Percentiles rank a stretch among this genome's conserved stretches.
Conservation (phyloP, 2,329 filamentous ascomycete genomes). For the Fusarium beomiforme region DNA sequence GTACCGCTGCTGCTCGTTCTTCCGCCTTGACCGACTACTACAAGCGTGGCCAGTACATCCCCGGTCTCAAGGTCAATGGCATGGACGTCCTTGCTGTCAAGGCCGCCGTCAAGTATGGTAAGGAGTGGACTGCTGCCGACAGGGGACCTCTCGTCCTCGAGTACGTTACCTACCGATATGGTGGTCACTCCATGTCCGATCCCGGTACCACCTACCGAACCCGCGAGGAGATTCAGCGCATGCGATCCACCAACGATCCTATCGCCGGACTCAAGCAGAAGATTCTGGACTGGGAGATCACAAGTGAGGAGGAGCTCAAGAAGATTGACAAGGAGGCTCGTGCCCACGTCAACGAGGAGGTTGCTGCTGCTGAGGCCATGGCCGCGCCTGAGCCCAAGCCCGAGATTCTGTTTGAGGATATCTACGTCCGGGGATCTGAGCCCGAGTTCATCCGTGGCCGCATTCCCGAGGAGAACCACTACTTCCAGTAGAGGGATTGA, state of each 20-base stretch:
- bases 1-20: conserved; percentile 92
- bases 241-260: conserved; percentile 98
- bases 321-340: conserved; percentile 93
- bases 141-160: conserved; percentile 96
- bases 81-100: conserved; percentile 99
- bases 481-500: conserved; percentile 34
- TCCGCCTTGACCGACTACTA: conserved; percentile 99
- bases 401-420: conserved; percentile 83
- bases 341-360: conserved; percentile 86
- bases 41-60: conserved; percentile 99
- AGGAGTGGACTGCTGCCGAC: conserved; percentile 82
- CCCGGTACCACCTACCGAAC: conserved; percentile 99
- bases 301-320: conserved; percentile 96
- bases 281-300: conserved; percentile 94
- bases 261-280: conserved; percentile 99
- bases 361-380: conserved; percentile 91
- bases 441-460: conserved; percentile 44
- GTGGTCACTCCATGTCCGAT: conserved; percentile 99
- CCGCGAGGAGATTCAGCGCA: conserved; percentile 99
- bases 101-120: conserved; percentile 93
- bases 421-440: conserved; percentile 41
- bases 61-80: conserved; percentile 98
- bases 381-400: conserved; percentile 78
- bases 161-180: conserved; percentile 99
- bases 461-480: conserved; percentile 37